phyloP scores from a whole-genome alignment of 208 protist species.

The Leishmania arabica region DNA sequence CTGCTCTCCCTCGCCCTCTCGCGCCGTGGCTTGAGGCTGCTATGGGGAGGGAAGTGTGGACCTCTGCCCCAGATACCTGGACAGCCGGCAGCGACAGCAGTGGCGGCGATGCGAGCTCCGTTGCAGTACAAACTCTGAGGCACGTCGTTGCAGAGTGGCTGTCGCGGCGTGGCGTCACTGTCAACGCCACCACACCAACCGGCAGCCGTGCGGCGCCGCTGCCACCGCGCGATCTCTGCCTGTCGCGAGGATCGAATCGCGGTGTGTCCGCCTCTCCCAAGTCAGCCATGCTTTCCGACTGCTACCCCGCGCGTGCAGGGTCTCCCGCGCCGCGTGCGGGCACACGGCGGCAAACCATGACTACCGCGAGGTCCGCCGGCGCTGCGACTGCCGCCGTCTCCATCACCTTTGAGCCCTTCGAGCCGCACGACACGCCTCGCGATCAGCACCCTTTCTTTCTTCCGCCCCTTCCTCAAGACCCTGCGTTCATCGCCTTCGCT shows the following conservation, averaged over 20 bases:
- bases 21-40: slow-evolving; percentile 22
- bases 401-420: slow-evolving; percentile 42
- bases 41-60: slow-evolving; percentile 25
- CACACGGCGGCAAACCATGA: neutral
- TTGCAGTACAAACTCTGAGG: slow-evolving; percentile 20
- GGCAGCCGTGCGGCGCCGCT: slow-evolving; percentile 39
- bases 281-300: neutral
- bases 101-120: neutral
- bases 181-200: slow-evolving; percentile 37
- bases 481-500: slow-evolving; percentile 40
- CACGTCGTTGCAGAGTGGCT: slow-evolving; percentile 41
- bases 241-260: neutral
- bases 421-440: slow-evolving; percentile 35
- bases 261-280: neutral
- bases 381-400: neutral
- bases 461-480: slow-evolving; percentile 59
- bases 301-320: neutral
- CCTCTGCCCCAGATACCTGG: neutral
- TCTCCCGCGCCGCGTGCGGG: neutral
- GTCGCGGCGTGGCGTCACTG: slow-evolving; percentile 42
- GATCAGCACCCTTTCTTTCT: slow-evolving; percentile 48
- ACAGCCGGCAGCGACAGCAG: neutral
- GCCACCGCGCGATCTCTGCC: slow-evolving; percentile 36
- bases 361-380: neutral
- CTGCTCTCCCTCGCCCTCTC: slow-evolving; percentile 11